phyloP scores from a whole-genome alignment of 805 yeast genomes.

The Candida lessepsii region DNA sequence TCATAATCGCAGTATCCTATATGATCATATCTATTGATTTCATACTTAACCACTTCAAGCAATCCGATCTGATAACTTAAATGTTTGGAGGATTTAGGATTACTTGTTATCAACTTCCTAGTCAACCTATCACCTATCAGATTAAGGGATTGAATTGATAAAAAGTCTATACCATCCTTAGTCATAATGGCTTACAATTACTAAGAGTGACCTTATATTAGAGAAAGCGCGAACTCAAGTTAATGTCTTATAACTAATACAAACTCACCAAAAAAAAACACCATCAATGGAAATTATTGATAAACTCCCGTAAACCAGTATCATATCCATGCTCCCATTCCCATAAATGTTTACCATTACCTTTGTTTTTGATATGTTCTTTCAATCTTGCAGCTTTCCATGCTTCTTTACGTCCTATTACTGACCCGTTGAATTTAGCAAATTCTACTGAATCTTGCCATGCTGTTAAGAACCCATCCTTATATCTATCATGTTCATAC shows the following conservation, averaged over 20 bases:
- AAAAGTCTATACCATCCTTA: constrained; percentile 4
- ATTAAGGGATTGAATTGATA: constrained; percentile 3
- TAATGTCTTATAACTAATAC: too few relatives aligned
- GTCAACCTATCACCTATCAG: constrained; percentile 9
- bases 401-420: constrained; percentile 69
- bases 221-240: not conserved
- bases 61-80: constrained; percentile 29
- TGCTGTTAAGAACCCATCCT: constrained; percentile 74
- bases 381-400: constrained; percentile 62
- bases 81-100: constrained; percentile 18
- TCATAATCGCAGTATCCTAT: constrained; percentile 40
- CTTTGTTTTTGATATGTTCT: constrained; percentile 60
- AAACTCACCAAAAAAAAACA: too few relatives aligned
- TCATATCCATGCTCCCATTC: constrained; percentile 88
- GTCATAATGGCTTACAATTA: constrained; percentile 6
- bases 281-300: constrained; percentile 8
- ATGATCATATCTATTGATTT: constrained; percentile 25
- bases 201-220: constrained; percentile 1
- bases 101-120: constrained; percentile 12
- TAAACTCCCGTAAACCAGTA: constrained; percentile 53
- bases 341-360: constrained; percentile 64
- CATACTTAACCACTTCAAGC: constrained; percentile 35
- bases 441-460: constrained; percentile 74
- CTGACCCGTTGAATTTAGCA: constrained; percentile 64
- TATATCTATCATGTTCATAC: constrained; percentile 78